Evolutionary conservation across 768 basidiomycete species (phyloP), one percentile per base, ranked within the genome.

Genomic region (Lentinula boryana): DNA sequence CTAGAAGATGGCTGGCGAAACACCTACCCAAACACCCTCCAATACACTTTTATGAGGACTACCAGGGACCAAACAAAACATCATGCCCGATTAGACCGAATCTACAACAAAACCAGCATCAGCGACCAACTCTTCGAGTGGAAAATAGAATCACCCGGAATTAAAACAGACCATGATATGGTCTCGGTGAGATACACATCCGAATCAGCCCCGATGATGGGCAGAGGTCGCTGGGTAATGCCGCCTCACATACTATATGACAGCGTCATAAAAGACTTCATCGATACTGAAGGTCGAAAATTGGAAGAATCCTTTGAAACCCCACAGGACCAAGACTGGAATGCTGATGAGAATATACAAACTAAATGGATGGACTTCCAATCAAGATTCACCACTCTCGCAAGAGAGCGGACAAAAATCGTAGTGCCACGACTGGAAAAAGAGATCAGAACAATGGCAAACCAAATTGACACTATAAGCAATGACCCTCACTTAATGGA

Each of bases 81-180:
- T 15, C 67, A 71, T 31, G 74, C 75, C 1, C 44, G 74, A 2
- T 66, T 78, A 9, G 74, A 78, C 63, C 46, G 74, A n/a, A 75
- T 78, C 40, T 77, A 78, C 51, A 38, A 68, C 0, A 68, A 13
- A 61, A 9, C 38, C 0, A 18, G 50, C 1, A 4, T 69, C 0
- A 18, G 46, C 63, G 3, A 23, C 62, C 2, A 57, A 21, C 0
- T 56, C 64, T 8, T 43, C 12, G 65, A 74, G 4, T 75, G 73
- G 74, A 18, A 65, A 13, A 74, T 72, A 5, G 44, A 62, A 10
- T 8, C 32, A 0, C 48, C 65, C 0, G 66, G 64, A 0, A 68
- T 74, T 4, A 36, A 63, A 3, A 69, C 72, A 0, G 76, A 78
- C 65, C 76, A 77, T 61, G 36, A 60, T 0, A 61, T 77, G 56